Conservation (phyloP, 495 filamentous ascomycete species). For the Staphylotrichum longicolle region DNA sequence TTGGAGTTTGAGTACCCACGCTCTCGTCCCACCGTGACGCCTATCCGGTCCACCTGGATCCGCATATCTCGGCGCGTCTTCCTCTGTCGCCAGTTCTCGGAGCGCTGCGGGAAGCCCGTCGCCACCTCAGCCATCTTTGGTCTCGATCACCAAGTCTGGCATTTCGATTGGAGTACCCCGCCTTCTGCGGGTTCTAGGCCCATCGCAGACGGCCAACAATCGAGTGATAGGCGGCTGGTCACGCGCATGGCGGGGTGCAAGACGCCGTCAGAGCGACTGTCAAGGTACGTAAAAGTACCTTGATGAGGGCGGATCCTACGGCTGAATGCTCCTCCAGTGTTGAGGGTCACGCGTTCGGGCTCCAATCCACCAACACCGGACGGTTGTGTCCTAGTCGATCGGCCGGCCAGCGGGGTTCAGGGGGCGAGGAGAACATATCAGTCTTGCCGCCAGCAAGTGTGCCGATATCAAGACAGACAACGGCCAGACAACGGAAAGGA, state of each 20-base stretch:
- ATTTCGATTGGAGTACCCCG: slow-evolving; percentile 12
- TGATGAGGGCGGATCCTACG: not conserved
- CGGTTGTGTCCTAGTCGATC: too few relatives aligned
- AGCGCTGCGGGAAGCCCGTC: slow-evolving; percentile 10
- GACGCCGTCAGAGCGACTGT: not conserved
- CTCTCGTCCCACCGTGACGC: too few relatives aligned
- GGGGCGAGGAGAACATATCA: too few relatives aligned
- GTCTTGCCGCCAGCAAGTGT: too few relatives aligned
- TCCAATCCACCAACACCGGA: too few relatives aligned
- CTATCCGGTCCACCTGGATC: not conserved
- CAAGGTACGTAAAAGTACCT: slow-evolving; percentile 3
- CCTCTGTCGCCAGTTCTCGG: not conserved
- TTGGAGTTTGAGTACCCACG: not conserved
- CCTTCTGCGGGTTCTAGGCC: slow-evolving; percentile 13
- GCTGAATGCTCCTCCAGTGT: not conserved
- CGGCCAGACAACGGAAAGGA: too few relatives aligned
- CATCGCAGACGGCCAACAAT: not conserved
- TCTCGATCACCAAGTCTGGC: not conserved
- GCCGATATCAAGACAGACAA: too few relatives aligned
- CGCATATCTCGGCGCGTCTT: slow-evolving; percentile 8
- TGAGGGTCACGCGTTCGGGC: not conserved
- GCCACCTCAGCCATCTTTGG: slow-evolving; percentile 8
- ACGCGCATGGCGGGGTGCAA: not conserved
- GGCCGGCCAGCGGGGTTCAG: too few relatives aligned
- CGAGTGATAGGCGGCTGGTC: not conserved